Evolutionary conservation across 2,329 filamentous ascomycete genomes (phyloP).

Genomic region (Colletotrichum costaricense): DNA sequence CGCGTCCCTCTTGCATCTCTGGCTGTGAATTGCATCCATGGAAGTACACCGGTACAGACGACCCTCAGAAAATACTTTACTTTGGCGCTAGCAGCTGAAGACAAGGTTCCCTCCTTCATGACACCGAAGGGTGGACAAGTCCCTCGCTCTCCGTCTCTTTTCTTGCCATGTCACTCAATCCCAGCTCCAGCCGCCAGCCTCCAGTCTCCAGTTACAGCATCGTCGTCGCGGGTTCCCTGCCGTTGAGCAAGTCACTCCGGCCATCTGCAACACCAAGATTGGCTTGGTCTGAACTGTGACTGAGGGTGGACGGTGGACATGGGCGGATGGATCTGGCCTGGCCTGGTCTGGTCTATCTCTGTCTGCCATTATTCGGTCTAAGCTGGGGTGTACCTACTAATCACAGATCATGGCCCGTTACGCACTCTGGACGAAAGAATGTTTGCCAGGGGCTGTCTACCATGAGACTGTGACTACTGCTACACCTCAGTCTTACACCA

Average conservation of each 20-base stretch:
- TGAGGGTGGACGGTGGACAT: not conserved
- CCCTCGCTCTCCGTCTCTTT: not conserved
- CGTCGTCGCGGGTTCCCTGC: slow-evolving; percentile 13
- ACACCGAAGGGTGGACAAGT: slow-evolving; percentile 23
- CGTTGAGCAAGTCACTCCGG: not conserved
- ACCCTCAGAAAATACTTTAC: slow-evolving; percentile 8
- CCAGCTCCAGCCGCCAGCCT: not conserved
- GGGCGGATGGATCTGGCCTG: slow-evolving; percentile 23
- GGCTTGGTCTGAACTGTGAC: not conserved
- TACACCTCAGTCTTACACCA: not conserved
- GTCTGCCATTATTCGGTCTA: not conserved
- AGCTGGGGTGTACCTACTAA: slow-evolving; percentile 11
- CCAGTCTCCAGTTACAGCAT: not conserved
- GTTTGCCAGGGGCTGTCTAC: slow-evolving; percentile 1
- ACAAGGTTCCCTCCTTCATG: slow-evolving; percentile 33
- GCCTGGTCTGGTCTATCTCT: not conserved
- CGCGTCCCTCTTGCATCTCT: slow-evolving; percentile 8
- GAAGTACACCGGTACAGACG: slow-evolving; percentile 15
- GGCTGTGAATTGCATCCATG: not conserved
- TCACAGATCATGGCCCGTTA: not conserved
- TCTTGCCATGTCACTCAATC: not conserved
- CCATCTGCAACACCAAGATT: not conserved
- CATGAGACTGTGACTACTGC: not conserved
- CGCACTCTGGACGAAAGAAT: slow-evolving; percentile 12
- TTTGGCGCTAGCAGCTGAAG: slow-evolving; percentile 32